These are phyloP conservation scores for Amorphotheca resinae DNA, from an alignment of 495 filamentous ascomycete genomes.

Conservation along the genomic window DNA sequence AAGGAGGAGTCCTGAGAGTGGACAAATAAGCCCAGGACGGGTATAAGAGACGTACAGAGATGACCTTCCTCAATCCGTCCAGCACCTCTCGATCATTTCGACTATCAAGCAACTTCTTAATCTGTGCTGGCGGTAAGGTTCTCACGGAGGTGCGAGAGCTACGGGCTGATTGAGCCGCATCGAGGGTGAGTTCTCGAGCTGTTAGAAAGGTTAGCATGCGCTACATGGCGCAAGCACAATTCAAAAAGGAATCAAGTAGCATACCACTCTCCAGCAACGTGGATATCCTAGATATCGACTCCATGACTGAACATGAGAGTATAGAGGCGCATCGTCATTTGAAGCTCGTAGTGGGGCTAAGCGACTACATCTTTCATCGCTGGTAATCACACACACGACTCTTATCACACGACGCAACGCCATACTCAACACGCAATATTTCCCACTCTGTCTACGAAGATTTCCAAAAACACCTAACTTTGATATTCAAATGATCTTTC, in stretches of 20 bases:
- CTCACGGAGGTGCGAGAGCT: conserved; percentile 38
- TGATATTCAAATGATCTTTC: neutral
- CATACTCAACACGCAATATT: neutral
- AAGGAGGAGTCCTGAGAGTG: neutral
- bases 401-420: neutral
- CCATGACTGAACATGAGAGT: conserved; percentile 42
- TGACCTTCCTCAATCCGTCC: conserved; percentile 82
- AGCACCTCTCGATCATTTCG: conserved; percentile 86
- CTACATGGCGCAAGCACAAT: neutral
- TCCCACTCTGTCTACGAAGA: neutral
- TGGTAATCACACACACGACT: neutral
- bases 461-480: too few relatives aligned
- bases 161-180: conserved; percentile 76
- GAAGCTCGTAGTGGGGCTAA: conserved; percentile 13
- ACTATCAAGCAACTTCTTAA: conserved; percentile 91
- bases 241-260: conserved; percentile 8
- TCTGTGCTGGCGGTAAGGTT: conserved; percentile 38
- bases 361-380: conserved; percentile 6
- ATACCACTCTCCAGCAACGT: conserved; percentile 84
- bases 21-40: neutral
- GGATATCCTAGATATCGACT: conserved; percentile 92
- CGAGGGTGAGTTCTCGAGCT: conserved; percentile 93
- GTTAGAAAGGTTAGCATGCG: conserved; percentile 2
- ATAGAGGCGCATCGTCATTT: conserved; percentile 12
- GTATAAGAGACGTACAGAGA: conserved; percentile 49